Evolutionary conservation across 306 rosid species (phyloP).

Genomic region (Argentina anserina): DNA sequence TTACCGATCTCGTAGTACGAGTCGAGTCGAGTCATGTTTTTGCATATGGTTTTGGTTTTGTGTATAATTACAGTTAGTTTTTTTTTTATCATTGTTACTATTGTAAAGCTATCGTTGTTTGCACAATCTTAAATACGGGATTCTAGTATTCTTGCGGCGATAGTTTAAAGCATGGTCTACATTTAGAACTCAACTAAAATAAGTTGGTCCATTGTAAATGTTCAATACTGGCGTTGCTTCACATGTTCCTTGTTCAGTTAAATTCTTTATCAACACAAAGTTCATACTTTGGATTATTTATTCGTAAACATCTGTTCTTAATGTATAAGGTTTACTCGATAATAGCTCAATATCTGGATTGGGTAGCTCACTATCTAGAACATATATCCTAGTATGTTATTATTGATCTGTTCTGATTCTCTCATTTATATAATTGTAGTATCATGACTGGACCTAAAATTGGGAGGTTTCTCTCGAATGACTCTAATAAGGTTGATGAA

Average conservation of each 20-base stretch:
- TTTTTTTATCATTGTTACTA: too few relatives aligned
- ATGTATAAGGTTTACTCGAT: not conserved
- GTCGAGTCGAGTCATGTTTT: too few relatives aligned
- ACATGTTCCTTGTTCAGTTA: not conserved
- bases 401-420: constrained; percentile 3
- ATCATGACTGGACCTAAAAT: constrained; percentile 37
- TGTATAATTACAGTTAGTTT: too few relatives aligned
- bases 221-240: not conserved
- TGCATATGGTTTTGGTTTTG: too few relatives aligned
- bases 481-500: constrained; percentile 68
- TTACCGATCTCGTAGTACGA: not conserved
- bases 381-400: not conserved
- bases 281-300: not conserved
- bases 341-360: constrained; percentile 7
- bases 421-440: constrained; percentile 32
- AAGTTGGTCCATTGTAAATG: not conserved
- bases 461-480: constrained; percentile 57
- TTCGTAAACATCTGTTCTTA: not conserved
- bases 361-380: not conserved
- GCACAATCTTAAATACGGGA: too few relatives aligned
- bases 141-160: constrained; percentile 1
- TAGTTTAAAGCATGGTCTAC: not conserved
- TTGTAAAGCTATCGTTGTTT: too few relatives aligned
- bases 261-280: not conserved
- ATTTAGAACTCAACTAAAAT: not conserved